A percentile compares a stretch with the other conserved stretches of the same genome.
These are phyloP conservation scores for Phytophthora meadii DNA, from an alignment of 352 stramenopile species.

Conservation along the genomic window DNA sequence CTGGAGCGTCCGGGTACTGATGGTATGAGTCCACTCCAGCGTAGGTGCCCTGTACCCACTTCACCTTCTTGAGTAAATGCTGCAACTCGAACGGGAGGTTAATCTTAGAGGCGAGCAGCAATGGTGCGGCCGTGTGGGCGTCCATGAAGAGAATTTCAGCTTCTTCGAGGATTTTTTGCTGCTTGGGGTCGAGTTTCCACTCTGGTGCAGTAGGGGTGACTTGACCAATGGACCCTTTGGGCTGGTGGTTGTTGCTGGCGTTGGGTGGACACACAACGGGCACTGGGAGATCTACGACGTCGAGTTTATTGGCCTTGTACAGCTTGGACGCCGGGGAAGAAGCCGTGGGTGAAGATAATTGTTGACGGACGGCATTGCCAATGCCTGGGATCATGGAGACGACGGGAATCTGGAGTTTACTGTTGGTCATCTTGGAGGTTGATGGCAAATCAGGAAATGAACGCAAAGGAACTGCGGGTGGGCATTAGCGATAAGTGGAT, in stretches of 20 bases:
- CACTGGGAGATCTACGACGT: conserved; percentile 45
- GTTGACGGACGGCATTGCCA: conserved; percentile 38
- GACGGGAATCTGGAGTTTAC: conserved; percentile 41
- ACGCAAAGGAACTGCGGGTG: neutral
- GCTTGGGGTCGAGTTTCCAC: conserved; percentile 32
- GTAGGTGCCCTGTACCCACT: conserved; percentile 65
- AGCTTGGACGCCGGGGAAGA: conserved; percentile 31
- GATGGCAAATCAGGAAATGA: conserved; percentile 25
- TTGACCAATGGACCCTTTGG: conserved; percentile 8
- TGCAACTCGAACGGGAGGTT: conserved; percentile 46
- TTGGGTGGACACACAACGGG: conserved; percentile 27
- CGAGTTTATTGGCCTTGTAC: conserved; percentile 34
- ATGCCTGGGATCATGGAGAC: conserved; percentile 49
- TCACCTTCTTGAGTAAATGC: conserved; percentile 51
- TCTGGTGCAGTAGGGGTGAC: conserved; percentile 4
- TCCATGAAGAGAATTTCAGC: conserved; percentile 43
- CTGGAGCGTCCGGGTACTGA: conserved; percentile 29
- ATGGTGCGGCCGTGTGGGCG: conserved; percentile 37
- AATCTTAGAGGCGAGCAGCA: conserved; percentile 43
- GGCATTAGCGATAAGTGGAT: neutral
- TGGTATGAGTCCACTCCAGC: conserved; percentile 59
- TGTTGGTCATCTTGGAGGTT: conserved; percentile 19
- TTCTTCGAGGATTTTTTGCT: conserved; percentile 39
- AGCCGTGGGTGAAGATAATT: conserved; percentile 26
- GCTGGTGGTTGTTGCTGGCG: conserved; percentile 37